Evolutionary conservation across 495 filamentous ascomycete species (phyloP), one percentile per base, ranked within the genome.

Genomic region (Xylaria flabelliformis): DNA sequence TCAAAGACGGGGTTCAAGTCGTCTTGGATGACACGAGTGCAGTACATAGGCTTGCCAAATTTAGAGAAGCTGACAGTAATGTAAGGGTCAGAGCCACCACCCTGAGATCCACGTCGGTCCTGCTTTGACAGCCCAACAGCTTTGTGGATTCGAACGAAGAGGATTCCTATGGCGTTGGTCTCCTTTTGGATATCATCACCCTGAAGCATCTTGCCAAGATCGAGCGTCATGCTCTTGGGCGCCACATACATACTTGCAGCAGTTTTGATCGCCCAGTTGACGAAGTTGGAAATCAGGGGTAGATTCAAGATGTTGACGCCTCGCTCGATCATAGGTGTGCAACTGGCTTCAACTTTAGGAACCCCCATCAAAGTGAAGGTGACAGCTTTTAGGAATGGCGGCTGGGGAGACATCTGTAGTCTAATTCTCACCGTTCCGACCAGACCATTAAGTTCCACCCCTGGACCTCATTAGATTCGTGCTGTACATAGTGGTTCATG

Each of bases 41-140:
- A 97, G 79, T 97, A 98, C 92, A 97, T 97, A 13, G 95, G 95
- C 84, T 98, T 98, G 59, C 94, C 94, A 72, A 97, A 98, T 81
- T 98, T 97, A 64, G 83, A 86, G 74, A 88, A 90, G 56, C 84
- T 83, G 26, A 90, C 83, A 24, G 89, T 91, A 79, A 98, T 94
- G 78, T 97, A 98, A 0, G 95, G 93, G 79, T 98, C 95, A 69
- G 93, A 97, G 41, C 94, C 94, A n/a, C 94, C 94, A 64, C 91
- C 90, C n/a, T 91, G 83, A 73, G 89, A 92, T 9, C 95, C 95
- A 34, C 91, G 89, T 61, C 85, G 88, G 79, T 98, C 95, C 79
- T 98, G 95, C 84, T 97, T 97, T 83, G 92, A 95, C 70, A 98
- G 82, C 0, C 94, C 95, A 36, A 88, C 81, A 9, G 95, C 95